Base-by-base conservation (phyloP, 768 basidiomycete genomes). In the Phlegmacium glaucopus region DNA sequence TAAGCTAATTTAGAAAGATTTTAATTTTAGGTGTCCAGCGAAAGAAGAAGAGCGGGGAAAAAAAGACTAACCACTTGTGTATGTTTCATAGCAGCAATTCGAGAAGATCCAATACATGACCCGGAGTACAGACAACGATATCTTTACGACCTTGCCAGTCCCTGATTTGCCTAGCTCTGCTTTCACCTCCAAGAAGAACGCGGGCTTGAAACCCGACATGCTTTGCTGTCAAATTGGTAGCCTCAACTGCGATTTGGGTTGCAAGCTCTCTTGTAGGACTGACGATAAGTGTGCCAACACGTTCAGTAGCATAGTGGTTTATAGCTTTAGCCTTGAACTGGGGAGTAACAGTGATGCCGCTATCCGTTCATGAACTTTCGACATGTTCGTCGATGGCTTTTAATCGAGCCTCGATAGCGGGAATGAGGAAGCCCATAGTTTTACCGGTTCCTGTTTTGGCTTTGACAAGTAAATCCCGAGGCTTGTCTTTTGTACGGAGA, bases 361-460 rank as follows among this genome's bases (percentile, higher is more conserved):
- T 13, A 48, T 50, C 22, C 70, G 56, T 17, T 75, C 78, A 26
- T 77, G 64, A 41, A 22, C 72, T 66, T 42, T 69, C 59, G 17
- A 69, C 71, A 35, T 72, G 61, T 4, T 67, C 65, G 5, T 79
- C 65, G n/a, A 93, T 63, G 8, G 76, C 67, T 47, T 77, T 77
- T 15, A 89, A 30, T 7, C 94, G 83, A 2, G 84, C 75, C 59
- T 94, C 90, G 51, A 94, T 76, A 6, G 89, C 90, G 8, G 91
- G 91, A 15, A 95, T 75, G 45, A 96, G 79, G 72, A 94, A 95
- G 0, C 82, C 90, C 28, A 93, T 68, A 0, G 91, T 94, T 68
- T 94, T 95, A 27, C 90, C 92, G 0, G 91, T 92, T 25, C 92
- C 90, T 0, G 92, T 92, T 62, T 84, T 87, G 4, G 92, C 88